These are phyloP conservation scores for Alternaria sp. DNA, from an alignment of 2,329 filamentous ascomycete genomes.

Conservation along the genomic window DNA sequence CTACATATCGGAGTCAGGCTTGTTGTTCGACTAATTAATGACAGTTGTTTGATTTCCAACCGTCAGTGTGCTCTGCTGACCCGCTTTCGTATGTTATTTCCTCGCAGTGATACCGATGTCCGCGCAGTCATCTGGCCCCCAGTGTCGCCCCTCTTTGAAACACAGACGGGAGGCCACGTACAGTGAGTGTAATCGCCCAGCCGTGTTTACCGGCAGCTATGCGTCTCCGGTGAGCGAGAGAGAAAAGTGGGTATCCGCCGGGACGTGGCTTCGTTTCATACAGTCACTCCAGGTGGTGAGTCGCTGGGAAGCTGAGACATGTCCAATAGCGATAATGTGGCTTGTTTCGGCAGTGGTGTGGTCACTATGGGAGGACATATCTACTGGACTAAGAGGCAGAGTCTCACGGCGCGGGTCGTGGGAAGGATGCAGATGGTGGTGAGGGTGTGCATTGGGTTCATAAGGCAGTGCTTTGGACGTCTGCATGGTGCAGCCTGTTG, in stretches of 20 bases:
- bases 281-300: background rate
- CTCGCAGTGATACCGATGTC: background rate
- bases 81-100: background rate
- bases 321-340: background rate
- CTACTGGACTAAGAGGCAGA: background rate
- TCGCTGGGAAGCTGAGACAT: background rate
- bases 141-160: background rate
- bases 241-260: background rate
- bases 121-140: background rate
- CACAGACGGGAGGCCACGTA: slow-evolving; percentile 5
- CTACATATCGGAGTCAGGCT: background rate
- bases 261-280: background rate
- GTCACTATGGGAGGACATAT: background rate
- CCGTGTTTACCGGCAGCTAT: slow-evolving; percentile 1
- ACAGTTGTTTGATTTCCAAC: background rate
- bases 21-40: background rate
- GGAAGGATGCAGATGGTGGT: background rate
- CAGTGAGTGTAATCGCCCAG: background rate
- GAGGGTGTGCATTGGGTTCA: background rate
- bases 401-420: background rate
- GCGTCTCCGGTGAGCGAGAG: slow-evolving; percentile 11
- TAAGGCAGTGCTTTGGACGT: background rate
- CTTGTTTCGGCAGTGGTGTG: background rate
- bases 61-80: background rate
- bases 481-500: background rate